Conservation (phyloP, 179 eudicot species). For the Beta lomatogona region DNA sequence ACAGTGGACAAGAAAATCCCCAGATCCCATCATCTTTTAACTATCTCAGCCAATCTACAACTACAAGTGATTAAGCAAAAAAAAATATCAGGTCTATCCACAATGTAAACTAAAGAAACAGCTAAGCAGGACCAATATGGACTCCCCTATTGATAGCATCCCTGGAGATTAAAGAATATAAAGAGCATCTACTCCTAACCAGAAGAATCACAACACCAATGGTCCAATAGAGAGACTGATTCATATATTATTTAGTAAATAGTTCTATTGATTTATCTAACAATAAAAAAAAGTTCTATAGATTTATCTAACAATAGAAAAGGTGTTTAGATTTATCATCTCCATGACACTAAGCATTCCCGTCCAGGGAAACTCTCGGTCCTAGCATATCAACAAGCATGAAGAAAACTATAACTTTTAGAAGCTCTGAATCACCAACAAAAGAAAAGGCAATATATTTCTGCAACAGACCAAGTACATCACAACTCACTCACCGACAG, state of each 20-base stretch:
- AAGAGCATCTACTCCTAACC: not conserved
- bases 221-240: too few species aligned
- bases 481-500: not conserved
- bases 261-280: not conserved
- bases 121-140: not conserved
- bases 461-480: not conserved
- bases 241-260: not conserved
- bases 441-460: too few species aligned
- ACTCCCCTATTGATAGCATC: not conserved
- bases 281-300: too few species aligned
- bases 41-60: not conserved
- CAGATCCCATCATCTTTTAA: not conserved
- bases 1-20: not conserved
- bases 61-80: not conserved
- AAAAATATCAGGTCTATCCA: not conserved
- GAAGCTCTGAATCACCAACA: not conserved
- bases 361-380: not conserved
- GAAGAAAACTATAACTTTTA: not conserved
- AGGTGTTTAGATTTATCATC: not conserved
- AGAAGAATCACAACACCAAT: not conserved
- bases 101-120: not conserved
- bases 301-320: too few species aligned
- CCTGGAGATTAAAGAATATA: not conserved
- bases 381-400: not conserved
- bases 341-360: not conserved